These are phyloP conservation scores for Delonix regia DNA, from an alignment of 306 rosid species.

Conservation along the genomic window DNA sequence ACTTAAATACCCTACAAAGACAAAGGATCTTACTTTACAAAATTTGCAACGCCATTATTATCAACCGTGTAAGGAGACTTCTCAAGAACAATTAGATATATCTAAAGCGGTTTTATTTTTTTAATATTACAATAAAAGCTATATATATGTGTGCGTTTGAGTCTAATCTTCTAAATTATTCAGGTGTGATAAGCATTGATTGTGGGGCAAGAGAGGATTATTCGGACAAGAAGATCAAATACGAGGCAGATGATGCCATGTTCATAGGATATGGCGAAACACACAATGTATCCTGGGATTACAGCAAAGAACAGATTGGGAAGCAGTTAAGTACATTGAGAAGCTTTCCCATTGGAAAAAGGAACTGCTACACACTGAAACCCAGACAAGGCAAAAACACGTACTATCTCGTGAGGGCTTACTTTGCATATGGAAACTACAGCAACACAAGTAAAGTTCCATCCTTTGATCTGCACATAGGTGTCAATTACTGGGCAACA, in stretches of 20 bases:
- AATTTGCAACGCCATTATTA: too few species aligned
- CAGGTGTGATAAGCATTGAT: background rate
- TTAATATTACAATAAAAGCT: too few species aligned
- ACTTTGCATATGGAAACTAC: constrained; percentile 47
- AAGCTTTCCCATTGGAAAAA: constrained; percentile 46
- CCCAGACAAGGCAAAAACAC: constrained; percentile 34
- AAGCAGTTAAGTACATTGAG: constrained; percentile 28
- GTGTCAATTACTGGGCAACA: background rate
- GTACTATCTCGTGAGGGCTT: constrained; percentile 45
- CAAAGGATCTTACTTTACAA: too few species aligned
- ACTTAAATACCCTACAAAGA: too few species aligned
- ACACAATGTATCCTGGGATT: background rate
- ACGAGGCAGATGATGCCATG: background rate
- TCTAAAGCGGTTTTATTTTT: too few species aligned
- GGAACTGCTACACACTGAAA: constrained; percentile 47
- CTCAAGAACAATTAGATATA: too few species aligned
- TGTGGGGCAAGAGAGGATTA: background rate
- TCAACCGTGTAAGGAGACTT: too few species aligned
- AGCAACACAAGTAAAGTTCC: constrained; percentile 28
- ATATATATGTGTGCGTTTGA: too few species aligned
- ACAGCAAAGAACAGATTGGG: background rate
- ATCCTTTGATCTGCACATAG: background rate
- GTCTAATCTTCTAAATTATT: too few species aligned
- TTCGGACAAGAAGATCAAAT: background rate
- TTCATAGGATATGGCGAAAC: constrained; percentile 22